Evolutionary conservation across 768 basidiomycete species (phyloP).

Genomic region (Lanmaoa rubissima): DNA sequence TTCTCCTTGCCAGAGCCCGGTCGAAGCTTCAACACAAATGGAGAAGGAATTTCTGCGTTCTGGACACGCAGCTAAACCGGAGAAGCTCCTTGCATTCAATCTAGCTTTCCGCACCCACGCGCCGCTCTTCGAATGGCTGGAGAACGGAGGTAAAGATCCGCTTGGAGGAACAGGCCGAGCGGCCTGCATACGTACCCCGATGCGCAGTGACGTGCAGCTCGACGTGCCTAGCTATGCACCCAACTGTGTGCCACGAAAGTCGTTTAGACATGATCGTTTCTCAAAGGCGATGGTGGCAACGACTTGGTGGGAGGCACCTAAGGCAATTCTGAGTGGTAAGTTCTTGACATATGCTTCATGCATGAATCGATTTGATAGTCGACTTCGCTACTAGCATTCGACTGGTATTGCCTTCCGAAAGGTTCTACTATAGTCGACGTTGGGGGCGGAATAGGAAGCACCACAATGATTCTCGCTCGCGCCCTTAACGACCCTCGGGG

Average conservation of each 20-base stretch:
- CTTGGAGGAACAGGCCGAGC: constrained; percentile 23
- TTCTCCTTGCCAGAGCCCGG: neutral
- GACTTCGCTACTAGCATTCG: constrained; percentile 44
- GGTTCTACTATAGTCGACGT: constrained; percentile 61
- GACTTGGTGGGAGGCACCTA: constrained; percentile 65
- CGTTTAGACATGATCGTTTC: constrained; percentile 62
- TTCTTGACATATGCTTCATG: neutral
- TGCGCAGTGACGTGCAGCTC: neutral
- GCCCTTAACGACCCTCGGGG: constrained; percentile 28
- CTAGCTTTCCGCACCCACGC: constrained; percentile 57
- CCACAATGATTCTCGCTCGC: constrained; percentile 42
- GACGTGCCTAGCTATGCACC: neutral
- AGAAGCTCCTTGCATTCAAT: constrained; percentile 56
- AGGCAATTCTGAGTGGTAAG: constrained; percentile 54
- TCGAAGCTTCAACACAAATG: neutral
- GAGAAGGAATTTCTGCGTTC: neutral
- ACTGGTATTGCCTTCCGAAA: constrained; percentile 52
- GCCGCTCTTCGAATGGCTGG: constrained; percentile 74
- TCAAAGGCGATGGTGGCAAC: constrained; percentile 77
- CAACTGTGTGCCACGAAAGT: constrained; percentile 28
- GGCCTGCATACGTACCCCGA: constrained; percentile 6
- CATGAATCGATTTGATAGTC: neutral
- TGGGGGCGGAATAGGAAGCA: constrained; percentile 66
- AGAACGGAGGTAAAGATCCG: constrained; percentile 45
- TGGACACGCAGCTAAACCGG: neutral